Evolutionary conservation across 345 rosid species (phyloP).

Genomic region (Theobroma cacao): DNA sequence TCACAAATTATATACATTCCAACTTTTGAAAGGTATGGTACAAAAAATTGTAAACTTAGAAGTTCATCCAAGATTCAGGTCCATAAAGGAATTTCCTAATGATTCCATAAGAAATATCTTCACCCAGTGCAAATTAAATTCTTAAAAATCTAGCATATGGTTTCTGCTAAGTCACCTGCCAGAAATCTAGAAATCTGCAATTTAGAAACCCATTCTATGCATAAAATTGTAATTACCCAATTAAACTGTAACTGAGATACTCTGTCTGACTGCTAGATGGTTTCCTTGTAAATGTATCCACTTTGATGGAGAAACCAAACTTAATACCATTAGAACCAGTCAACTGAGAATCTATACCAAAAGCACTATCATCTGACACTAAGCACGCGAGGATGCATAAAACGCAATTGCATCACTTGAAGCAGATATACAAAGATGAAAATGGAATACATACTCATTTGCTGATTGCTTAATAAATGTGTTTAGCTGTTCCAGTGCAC

Average conservation of each 20-base stretch:
- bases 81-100: background rate
- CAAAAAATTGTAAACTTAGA: background rate
- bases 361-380: background rate
- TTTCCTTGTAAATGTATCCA: background rate
- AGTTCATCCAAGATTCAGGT: background rate
- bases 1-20: background rate
- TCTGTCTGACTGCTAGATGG: background rate
- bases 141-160: background rate
- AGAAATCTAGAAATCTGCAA: background rate
- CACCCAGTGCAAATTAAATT: background rate
- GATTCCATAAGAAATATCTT: background rate
- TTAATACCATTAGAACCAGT: background rate
- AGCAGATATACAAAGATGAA: background rate
- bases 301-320: background rate
- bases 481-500: conserved; percentile 78
- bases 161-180: background rate
- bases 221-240: background rate
- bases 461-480: conserved; percentile 65
- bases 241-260: background rate
- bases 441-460: conserved; percentile 47
- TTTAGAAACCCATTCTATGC: background rate
- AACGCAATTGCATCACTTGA: background rate
- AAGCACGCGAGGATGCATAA: background rate
- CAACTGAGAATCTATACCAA: background rate
- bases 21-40: background rate